A percentile compares a stretch with the other conserved stretches of the same genome.
phyloP scores from a whole-genome alignment of 2,329 filamentous ascomycete genomes.

The Bipolaris gigantea region DNA sequence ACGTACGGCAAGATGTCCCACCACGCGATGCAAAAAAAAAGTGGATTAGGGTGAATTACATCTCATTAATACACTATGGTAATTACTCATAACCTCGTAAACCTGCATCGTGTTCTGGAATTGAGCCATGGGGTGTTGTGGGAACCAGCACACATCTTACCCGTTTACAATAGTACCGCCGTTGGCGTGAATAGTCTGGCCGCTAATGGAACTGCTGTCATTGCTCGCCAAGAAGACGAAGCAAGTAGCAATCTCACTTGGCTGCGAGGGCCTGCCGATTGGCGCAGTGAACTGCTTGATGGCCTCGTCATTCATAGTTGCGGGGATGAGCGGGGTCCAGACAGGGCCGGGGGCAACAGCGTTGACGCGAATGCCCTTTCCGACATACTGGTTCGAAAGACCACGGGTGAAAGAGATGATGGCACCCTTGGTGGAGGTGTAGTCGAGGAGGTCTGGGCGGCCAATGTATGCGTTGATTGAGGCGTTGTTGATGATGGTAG shows the following conservation, averaged over 20 bases:
- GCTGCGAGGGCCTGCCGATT: conserved; percentile 77
- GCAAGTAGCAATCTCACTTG: conserved; percentile 78
- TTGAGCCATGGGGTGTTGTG: background rate
- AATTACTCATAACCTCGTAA: conserved; percentile 7
- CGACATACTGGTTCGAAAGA: conserved; percentile 72
- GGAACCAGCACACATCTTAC: conserved; percentile 11
- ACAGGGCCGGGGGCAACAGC: conserved; percentile 71
- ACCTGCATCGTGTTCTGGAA: background rate
- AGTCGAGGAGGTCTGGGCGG: conserved; percentile 77
- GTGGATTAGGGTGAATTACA: background rate
- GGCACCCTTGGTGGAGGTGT: conserved; percentile 78
- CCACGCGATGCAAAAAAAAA: background rate
- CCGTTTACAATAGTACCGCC: conserved; percentile 42
- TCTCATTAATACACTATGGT: conserved; percentile 1
- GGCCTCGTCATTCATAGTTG: conserved; percentile 55
- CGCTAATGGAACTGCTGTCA: conserved; percentile 74
- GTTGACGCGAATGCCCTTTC: conserved; percentile 75
- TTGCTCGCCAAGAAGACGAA: conserved; percentile 78
- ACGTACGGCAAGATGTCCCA: background rate
- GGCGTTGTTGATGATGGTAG: conserved; percentile 82
- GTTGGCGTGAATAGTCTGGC: conserved; percentile 70
- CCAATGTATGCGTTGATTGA: conserved; percentile 84
- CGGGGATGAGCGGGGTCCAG: conserved; percentile 49
- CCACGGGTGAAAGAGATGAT: conserved; percentile 78
- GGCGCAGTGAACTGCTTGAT: conserved; percentile 73